Evolutionary conservation across 140 eudicot genomes (phyloP).

Genomic region (Erigeron philadelphicus): DNA sequence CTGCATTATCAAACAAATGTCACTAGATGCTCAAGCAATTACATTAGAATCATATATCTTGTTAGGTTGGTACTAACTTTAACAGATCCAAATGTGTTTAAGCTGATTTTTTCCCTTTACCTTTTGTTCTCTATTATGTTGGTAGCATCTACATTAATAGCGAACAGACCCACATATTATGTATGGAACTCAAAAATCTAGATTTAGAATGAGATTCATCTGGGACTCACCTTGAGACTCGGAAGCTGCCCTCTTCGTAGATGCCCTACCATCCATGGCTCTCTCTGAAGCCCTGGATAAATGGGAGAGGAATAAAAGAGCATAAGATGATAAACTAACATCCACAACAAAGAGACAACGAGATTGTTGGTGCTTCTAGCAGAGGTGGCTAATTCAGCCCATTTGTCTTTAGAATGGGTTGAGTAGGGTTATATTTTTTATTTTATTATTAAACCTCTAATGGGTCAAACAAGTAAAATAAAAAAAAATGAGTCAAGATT

Average conservation of each 20-base stretch:
- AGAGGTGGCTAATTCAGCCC: too few species aligned
- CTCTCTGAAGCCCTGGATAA: slow-evolving; percentile 53
- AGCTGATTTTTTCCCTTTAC: neutral
- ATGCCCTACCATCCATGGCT: slow-evolving; percentile 51
- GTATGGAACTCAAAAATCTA: slow-evolving; percentile 7
- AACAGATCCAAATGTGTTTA: neutral
- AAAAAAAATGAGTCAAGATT: neutral
- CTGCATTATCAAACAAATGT: slow-evolving; percentile 33
- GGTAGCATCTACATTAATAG: neutral
- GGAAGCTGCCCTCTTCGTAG: slow-evolving; percentile 57
- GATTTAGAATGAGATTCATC: neutral
- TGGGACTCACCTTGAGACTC: slow-evolving; percentile 41
- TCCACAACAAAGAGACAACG: neutral
- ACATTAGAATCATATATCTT: neutral
- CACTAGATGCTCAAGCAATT: slow-evolving; percentile 18
- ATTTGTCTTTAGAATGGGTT: too few species aligned
- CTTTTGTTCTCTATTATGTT: neutral
- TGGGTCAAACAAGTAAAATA: neutral
- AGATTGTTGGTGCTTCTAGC: too few species aligned
- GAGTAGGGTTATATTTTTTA: too few species aligned
- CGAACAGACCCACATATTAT: slow-evolving; percentile 6
- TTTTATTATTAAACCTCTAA: neutral
- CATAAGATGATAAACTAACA: neutral
- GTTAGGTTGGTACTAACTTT: neutral
- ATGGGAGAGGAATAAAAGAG: neutral